Evolutionary conservation across 352 stramenopile genomes (phyloP), one percentile per base, ranked within the genome.

Genomic region (Globisporangium spiculum): DNA sequence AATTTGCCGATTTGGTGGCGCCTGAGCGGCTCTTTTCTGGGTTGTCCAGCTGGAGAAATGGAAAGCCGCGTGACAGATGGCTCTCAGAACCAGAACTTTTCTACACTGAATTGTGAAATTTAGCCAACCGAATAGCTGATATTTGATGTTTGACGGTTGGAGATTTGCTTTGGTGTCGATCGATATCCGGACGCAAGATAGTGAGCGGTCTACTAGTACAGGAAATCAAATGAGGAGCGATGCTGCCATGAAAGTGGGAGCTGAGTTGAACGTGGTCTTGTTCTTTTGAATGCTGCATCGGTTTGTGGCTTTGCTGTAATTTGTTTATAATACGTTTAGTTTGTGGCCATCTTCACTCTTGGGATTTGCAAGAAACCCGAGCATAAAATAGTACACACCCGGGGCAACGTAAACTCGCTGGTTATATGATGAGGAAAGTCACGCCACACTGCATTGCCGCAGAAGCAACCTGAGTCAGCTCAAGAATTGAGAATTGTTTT

Each of bases 41-140:
- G 14, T 32, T 14, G 24, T 34, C 53, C 53, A 59, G 53, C 53
- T 59, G 53, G 53, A 59, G 53, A 59, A 59, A 59, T 20, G 53
- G 53, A 59, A 59, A 32, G 26, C 54, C 26, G 53, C 54, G 7
- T 10, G 14, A n/a, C 52, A 58, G 52, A 18, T 58, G 52, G 24
- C 22, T 58, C 52, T 10, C 52, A 20, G 52, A 38, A 59, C 46
- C 46, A 26, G 20, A 26, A 54, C 5, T 14, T 26, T 54, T 54
- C 4, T 48, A n/a, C 41, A 48, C 41, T 48, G 41, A 48, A 48
- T 48, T 5, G 5, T 48, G 14, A 48, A 48, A n/a, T 48, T 48
- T 48, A n/a, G 41, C 4, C 8, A 48, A 48, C 41, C n/a, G 41
- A 18, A 46, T 46, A 34, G n/a, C 4, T n/a, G 52, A 36, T 58